Evolutionary conservation across 208 protist genomes (phyloP), one percentile per base, ranked within the genome.

Genomic region (Trypanosoma platydactyli): DNA sequence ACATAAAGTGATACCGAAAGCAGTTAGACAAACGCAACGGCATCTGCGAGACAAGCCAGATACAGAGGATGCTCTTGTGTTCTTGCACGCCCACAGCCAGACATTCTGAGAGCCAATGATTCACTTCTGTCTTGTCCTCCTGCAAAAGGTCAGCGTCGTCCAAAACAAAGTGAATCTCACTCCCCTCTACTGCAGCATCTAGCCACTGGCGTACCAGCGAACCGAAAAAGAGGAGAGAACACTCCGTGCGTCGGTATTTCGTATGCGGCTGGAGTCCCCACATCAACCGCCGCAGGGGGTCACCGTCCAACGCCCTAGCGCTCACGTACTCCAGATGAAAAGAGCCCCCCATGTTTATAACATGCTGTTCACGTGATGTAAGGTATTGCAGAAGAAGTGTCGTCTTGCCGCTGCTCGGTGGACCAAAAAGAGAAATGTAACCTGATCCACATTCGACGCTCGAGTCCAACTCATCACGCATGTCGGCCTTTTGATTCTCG

Each of bases 341-440:
- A 18, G 41, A 62, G 27, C 29, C 35, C 12, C 45, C 25, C 65
- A 60, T 53, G 24, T 48, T 58, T 57, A 33, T 27, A 38, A 82
- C 76, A 16, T 68, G 76, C 24, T 71, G 51, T 51, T 89, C 86
- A 30, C 86, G 79, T 44, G 74, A 58, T n/a, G 77, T 72, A 18
- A 90, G 62, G 49, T 79, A 82, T 13, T 71, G 30, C 30, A 95
- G 59, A 12, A 92, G 64, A 12, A 77, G 54, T 0, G 75, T 82
- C 16, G 89, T 92, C 68, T 95, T 95, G 41, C 89, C 89, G 53
- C 86, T 81, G 60, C 84, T 78, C 5, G 84, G 86, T 1, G 89
- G 89, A 0, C 89, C 89, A 6, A 79, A 79, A 15, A 95, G 68
- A 60, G 72, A 84, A 18, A 95, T 77, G 35, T 80, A 91, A 5